Conservation (phyloP, 78 protist species). For the Pigoraptor vietnamica region DNA sequence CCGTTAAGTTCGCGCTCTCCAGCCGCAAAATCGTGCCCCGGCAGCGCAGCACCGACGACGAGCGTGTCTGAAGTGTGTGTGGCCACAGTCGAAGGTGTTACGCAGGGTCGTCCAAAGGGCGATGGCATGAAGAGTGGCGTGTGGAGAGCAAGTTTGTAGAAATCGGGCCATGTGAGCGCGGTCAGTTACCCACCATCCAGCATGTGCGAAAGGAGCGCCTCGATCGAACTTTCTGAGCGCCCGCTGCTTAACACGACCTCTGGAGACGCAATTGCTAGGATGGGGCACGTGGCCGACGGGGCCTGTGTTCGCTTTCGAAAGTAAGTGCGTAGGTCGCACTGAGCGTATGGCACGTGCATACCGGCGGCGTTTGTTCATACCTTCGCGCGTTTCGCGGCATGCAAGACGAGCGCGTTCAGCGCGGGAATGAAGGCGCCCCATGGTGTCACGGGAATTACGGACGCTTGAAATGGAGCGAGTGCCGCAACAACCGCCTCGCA, state of each 20-base stretch:
- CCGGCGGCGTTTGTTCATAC: background rate
- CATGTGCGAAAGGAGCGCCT: no score
- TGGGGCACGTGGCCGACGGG: no score
- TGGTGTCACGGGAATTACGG: background rate
- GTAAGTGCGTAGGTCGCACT: no score
- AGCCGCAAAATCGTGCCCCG: background rate
- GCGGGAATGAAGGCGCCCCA: background rate
- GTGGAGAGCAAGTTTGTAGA: background rate
- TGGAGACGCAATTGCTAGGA: no score
- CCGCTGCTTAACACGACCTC: no score
- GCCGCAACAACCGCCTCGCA: background rate
- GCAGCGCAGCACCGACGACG: background rate
- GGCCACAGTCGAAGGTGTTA: background rate
- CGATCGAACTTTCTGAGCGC: no score
- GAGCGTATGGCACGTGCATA: background rate
- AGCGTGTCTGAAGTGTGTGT: background rate
- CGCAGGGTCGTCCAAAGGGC: background rate
- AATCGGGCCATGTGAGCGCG: no score
- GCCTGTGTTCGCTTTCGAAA: no score
- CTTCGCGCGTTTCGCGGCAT: background rate
- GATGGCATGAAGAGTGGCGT: background rate
- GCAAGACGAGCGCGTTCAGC: background rate
- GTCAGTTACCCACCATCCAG: no score
- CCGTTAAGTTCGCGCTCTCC: background rate
- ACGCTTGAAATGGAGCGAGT: background rate